phyloP scores from a whole-genome alignment of 164 flowering plant genomes.

The Hamamelis virginiana region DNA sequence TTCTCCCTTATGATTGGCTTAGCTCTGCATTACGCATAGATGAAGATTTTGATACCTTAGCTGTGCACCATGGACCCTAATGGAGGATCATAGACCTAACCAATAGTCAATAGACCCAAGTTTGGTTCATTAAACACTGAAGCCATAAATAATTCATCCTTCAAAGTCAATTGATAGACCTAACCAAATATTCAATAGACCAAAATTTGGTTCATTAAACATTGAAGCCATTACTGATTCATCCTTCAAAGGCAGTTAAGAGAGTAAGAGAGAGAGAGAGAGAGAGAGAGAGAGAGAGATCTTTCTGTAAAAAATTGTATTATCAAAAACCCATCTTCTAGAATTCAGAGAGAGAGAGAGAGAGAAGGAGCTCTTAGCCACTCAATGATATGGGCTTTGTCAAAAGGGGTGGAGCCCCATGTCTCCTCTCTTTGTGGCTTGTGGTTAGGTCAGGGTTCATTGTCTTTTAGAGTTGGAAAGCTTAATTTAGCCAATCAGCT shows the following conservation, averaged over 20 bases:
- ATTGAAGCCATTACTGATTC: no score
- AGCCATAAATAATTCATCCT: no score
- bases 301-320: background rate
- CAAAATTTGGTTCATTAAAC: no score
- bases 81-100: no score
- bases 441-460: slow-evolving; percentile 22
- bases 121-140: no score
- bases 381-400: slow-evolving; percentile 14
- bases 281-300: background rate
- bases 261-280: background rate
- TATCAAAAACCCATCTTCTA: background rate
- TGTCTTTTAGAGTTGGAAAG: background rate
- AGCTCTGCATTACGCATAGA: no score
- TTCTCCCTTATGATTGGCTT: no score
- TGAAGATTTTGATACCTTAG: no score
- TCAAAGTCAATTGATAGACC: no score
- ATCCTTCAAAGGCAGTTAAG: slow-evolving; percentile 9
- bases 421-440: slow-evolving; percentile 10
- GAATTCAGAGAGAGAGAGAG: background rate
- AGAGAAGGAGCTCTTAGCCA: background rate
- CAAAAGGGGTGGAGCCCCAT: slow-evolving; percentile 27
- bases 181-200: no score
- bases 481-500: background rate
- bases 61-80: no score
- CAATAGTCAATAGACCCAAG: no score